Base-by-base conservation (phyloP, 306 rosid species). In the Prunus mira region DNA sequence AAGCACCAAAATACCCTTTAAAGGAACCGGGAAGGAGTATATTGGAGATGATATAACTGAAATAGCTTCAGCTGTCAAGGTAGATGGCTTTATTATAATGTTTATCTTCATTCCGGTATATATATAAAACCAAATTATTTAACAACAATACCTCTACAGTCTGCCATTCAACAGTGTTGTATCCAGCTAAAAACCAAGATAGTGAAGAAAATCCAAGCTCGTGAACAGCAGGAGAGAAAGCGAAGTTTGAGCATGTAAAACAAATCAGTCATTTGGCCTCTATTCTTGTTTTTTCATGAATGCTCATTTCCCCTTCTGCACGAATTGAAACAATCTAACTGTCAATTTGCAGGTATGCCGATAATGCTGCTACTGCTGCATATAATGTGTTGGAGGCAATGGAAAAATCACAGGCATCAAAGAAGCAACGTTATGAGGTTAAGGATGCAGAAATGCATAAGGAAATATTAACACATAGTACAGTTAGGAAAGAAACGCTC, bases 21-120 rank as follows among this genome's bases (percentile, higher is more conserved):
- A 94, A 83, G 97, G 98, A 77, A 94, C 98, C 19, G 98, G 97
- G 63, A 94, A 94, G 86, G 98, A 94, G 85, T 94, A 94, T 87
- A 92, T 94, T 65, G 98, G 98, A 69, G 97, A 92, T 81, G 98
- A 94, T 85, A 92, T 94, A 78, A 92, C 88, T 18, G 98, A 94
- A 75, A 92, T 94, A 79, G 97, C 97, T 78, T 84, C 95, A 76
- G 97, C 93, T 75, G 98, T 94, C 62, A 92, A 94, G 98, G 98
- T 94, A 71, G 22, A 76, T 45, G 49, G 66, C 66, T 81, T 25
- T 25, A 22, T 81, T 71, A 64, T 52, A 74, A 65, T 41, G 67
- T 19, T 69, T 49, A 73, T 65, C 66, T 73, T 70, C 76, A 67
- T 66, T 30, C n/a, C 13, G 10, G 43, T 38, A 38, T 38, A 30